phyloP scores from a whole-genome alignment of 371 early-diverging fungal genomes.

The Mortierella sp. region DNA sequence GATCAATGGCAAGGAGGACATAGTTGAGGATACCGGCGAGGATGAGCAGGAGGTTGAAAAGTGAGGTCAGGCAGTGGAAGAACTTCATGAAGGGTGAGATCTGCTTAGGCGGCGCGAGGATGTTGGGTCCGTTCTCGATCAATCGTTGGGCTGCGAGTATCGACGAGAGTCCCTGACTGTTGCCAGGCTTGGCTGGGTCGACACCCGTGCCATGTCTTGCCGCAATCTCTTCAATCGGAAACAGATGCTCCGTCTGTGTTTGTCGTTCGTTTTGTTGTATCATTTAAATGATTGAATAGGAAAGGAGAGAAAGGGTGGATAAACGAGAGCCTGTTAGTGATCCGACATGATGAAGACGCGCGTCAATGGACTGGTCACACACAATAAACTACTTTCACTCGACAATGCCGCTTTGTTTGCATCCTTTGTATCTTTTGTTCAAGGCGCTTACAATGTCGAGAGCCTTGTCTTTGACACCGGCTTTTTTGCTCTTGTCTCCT shows the following conservation, averaged over 20 bases:
- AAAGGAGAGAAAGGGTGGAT: not conserved
- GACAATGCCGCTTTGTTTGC: too few relatives aligned
- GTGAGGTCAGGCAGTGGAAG: conserved; percentile 75
- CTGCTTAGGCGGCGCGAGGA: conserved; percentile 89
- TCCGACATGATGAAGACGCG: not conserved
- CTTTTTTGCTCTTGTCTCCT: not conserved
- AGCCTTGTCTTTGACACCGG: not conserved
- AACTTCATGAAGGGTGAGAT: conserved; percentile 79
- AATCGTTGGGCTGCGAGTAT: conserved; percentile 75
- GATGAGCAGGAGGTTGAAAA: conserved; percentile 92
- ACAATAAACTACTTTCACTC: too few relatives aligned
- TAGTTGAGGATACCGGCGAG: conserved; percentile 86
- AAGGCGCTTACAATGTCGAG: conserved; percentile 12
- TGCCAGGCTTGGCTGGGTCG: conserved; percentile 69
- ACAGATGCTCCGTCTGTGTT: conserved; percentile 83
- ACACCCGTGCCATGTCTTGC: conserved; percentile 68
- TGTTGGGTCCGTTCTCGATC: conserved; percentile 82
- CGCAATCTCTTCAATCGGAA: conserved; percentile 77
- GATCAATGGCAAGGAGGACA: conserved; percentile 83
- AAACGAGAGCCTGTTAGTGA: not conserved
- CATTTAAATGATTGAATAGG: not conserved
- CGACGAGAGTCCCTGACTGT: conserved; percentile 78
- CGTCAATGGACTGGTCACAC: too few relatives aligned
- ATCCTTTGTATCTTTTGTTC: not conserved
- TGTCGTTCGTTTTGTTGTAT: conserved; percentile 53